Percentiles rank a stretch among this genome's conserved stretches.
phyloP scores from a whole-genome alignment of 768 basidiomycete species.

The Mycena rosella region DNA sequence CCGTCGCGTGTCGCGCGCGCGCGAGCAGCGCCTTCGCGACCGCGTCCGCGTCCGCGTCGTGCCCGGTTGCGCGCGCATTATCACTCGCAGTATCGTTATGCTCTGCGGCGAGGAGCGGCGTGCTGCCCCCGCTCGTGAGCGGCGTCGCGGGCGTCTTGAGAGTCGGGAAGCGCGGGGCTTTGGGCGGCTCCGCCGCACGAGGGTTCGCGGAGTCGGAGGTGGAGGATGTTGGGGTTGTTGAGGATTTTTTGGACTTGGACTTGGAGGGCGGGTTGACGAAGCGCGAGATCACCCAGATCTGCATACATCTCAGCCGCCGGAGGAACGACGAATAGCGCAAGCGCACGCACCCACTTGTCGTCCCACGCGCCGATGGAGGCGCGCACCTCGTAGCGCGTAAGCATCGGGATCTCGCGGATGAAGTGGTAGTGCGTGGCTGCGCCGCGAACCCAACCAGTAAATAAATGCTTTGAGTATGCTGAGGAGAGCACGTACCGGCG shows the following conservation, averaged over 20 bases:
- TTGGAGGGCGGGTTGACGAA: constrained; percentile 69
- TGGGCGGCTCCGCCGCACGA: not conserved
- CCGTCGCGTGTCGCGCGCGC: not conserved
- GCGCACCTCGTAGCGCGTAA: constrained; percentile 61
- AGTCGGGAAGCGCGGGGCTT: not conserved
- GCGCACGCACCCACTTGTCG: constrained; percentile 63
- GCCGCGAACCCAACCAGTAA: not conserved
- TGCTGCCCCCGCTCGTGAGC: not conserved
- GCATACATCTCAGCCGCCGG: not conserved
- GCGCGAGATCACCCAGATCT: constrained; percentile 75
- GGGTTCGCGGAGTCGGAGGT: constrained; percentile 21
- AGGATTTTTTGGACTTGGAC: constrained; percentile 43
- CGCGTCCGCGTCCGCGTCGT: not conserved
- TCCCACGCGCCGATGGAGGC: constrained; percentile 63
- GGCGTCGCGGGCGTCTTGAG: constrained; percentile 31
- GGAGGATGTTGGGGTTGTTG: constrained; percentile 30
- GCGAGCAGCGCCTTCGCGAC: constrained; percentile 21
- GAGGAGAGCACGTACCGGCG: constrained; percentile 42
- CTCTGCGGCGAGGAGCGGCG: not conserved
- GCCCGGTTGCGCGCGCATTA: not conserved
- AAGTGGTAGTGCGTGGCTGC: constrained; percentile 61
- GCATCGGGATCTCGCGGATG: constrained; percentile 64
- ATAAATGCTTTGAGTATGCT: not conserved
- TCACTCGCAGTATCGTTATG: not conserved
- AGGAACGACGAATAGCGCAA: not conserved